Evolutionary conservation across 148 eudicot species (phyloP).

Genomic region (Rhododendron ferrugineum): DNA sequence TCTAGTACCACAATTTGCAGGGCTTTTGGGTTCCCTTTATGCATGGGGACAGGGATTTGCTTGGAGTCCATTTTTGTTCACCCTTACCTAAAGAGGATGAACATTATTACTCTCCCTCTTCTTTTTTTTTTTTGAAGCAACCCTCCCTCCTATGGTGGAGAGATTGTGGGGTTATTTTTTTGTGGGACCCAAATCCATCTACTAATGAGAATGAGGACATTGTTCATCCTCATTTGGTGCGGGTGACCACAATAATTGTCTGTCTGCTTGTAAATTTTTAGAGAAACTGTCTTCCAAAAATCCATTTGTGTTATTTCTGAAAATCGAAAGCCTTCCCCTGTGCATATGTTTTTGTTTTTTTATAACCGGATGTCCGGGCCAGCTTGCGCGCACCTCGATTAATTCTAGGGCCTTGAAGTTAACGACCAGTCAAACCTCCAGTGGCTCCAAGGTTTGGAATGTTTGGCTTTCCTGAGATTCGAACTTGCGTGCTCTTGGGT

Average conservation of each 20-base stretch:
- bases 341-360: not conserved
- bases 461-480: not conserved
- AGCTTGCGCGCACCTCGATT: not conserved
- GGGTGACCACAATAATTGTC: not conserved
- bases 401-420: not conserved
- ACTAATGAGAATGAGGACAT: not conserved
- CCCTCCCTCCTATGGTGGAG: not conserved
- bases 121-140: too few species aligned
- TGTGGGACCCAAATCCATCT: not conserved
- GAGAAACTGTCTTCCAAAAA: not conserved
- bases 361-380: not conserved
- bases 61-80: not conserved
- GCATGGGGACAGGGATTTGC: not conserved
- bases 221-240: not conserved
- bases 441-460: not conserved
- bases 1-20: not conserved
- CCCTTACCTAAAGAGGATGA: not conserved
- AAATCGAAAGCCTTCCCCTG: not conserved
- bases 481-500: not conserved
- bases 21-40: not conserved
- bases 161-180: not conserved
- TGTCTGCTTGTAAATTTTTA: not conserved
- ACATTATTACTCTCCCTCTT: not conserved
- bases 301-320: not conserved
- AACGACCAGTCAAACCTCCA: not conserved